phyloP scores from a whole-genome alignment of 129 eudicot genomes.

The Tagetes patula region DNA sequence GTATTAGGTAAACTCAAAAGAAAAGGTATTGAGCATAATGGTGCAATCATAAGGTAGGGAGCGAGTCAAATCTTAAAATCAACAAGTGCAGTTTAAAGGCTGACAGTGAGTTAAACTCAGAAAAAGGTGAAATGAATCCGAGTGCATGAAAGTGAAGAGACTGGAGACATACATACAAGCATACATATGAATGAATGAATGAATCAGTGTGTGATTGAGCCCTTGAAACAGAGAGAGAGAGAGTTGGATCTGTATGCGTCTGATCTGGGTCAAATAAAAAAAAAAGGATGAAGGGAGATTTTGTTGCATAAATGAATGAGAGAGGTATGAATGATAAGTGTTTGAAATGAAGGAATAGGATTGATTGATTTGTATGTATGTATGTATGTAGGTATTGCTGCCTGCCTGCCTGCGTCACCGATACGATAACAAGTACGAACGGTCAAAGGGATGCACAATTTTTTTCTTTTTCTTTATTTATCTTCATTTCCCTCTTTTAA shows the following conservation, averaged over 20 bases:
- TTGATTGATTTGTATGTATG: conserved; percentile 22
- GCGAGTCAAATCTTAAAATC: conserved; percentile 14
- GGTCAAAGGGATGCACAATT: conserved; percentile 26
- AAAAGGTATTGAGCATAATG: not conserved
- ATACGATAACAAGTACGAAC: conserved; percentile 30
- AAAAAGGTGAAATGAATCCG: not conserved
- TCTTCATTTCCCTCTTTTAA: no score
- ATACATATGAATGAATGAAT: conserved; percentile 1
- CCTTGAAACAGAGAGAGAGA: no score
- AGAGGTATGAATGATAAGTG: not conserved
- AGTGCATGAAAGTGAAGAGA: conserved; percentile 39
- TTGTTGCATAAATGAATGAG: conserved; percentile 21
- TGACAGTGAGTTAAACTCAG: no score
- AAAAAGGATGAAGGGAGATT: conserved; percentile 35
- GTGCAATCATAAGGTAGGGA: conserved; percentile 3
- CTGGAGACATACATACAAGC: not conserved
- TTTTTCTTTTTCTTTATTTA: no score
- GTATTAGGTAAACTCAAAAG: not conserved
- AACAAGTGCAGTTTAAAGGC: not conserved
- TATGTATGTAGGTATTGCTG: conserved; percentile 29
- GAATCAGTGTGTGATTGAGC: not conserved
- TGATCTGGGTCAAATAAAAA: conserved; percentile 35
- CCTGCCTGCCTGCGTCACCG: conserved; percentile 9
- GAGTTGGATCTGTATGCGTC: conserved; percentile 41
- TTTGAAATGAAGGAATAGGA: not conserved